These are phyloP conservation scores for Arthrobotrys sinensis DNA, from an alignment of 2,329 filamentous ascomycete species.

Conservation along the genomic window DNA sequence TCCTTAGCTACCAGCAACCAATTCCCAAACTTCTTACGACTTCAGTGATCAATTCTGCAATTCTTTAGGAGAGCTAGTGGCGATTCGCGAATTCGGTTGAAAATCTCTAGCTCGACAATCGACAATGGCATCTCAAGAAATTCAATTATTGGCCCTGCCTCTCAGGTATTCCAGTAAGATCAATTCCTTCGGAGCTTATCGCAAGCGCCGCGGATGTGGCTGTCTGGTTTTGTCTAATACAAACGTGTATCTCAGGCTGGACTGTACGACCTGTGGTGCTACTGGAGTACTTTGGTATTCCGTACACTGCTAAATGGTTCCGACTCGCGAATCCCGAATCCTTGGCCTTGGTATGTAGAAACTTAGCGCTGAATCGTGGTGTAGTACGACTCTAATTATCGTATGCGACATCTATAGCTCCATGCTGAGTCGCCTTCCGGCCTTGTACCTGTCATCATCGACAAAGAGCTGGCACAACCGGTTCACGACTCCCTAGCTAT, in stretches of 20 bases:
- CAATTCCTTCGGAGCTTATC: neutral
- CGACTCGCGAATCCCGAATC: constrained; percentile 49
- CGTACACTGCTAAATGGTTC: constrained; percentile 47
- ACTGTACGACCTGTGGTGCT: constrained; percentile 48
- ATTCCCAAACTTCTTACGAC: too few species aligned
- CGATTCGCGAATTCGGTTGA: constrained; percentile 2
- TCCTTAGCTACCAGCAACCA: too few species aligned
- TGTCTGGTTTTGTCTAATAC: neutral
- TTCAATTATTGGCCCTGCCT: constrained; percentile 44
- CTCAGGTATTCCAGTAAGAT: constrained; percentile 51
- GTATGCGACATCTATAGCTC: constrained; percentile 14
- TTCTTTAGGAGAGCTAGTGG: neutral
- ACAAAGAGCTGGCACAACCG: constrained; percentile 29
- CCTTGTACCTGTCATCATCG: constrained; percentile 47
- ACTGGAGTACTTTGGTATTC: constrained; percentile 54
- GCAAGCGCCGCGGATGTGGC: neutral
- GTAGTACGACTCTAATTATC: neutral
- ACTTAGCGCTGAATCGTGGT: neutral
- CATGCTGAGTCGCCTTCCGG: constrained; percentile 44
- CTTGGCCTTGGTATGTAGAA: constrained; percentile 16
- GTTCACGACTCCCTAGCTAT: constrained; percentile 55
- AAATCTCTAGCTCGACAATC: constrained; percentile 19
- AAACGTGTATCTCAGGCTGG: constrained; percentile 37
- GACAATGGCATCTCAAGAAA: neutral
- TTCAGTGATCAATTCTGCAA: too few species aligned